Base-by-base conservation (phyloP, 768 basidiomycete genomes). In the Gloeopeniophorella convolvens region DNA sequence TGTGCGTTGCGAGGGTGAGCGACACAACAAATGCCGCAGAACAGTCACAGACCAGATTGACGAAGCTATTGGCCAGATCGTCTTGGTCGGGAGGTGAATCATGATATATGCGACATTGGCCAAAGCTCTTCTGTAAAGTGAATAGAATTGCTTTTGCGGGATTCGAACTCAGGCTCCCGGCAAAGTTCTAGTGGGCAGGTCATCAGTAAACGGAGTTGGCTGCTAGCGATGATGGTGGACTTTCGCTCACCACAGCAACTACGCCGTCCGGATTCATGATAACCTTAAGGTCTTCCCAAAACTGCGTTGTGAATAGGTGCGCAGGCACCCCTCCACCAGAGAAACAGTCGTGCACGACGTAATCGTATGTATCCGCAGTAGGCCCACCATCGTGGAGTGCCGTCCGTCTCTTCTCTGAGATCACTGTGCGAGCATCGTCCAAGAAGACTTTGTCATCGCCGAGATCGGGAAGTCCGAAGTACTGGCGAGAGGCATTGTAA, bases 241-340 rank as follows among this genome's bases (percentile, higher is more conserved):
- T 37, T 36, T 2, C 12, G 70, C 84, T 69, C 57, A 93, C 92
- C 58, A 96, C 82, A 16, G 82, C 90, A 12, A 95, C 65, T 13
- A 93, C 71, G 3, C 86, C 94, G 40, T 88, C 80, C 3, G 77
- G 70, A 11, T 76, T 72, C 66, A 95, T 75, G 16, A 83, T 63
- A 2, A 64, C 60, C 59, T 78, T 83, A 44, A 95, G 62, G 45
- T 82, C 80, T 20, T 72, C 57, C 89, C 90, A 95, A 62, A 94
- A 94, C 58, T 93, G 83, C 26, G 76, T 33, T 0, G 92, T 89
- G 67, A 86, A 97, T 44, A 97, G 69, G 60, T 90, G 84, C 31
- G 81, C 71, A 0, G 95, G 92, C 2, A 97, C 82, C n/a, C 80
- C 81, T 3, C 95, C 95, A 8, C 94, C 95, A 8, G 92, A 91